phyloP scores from a whole-genome alignment of 148 eudicot species.

The Arbutus unedo region DNA sequence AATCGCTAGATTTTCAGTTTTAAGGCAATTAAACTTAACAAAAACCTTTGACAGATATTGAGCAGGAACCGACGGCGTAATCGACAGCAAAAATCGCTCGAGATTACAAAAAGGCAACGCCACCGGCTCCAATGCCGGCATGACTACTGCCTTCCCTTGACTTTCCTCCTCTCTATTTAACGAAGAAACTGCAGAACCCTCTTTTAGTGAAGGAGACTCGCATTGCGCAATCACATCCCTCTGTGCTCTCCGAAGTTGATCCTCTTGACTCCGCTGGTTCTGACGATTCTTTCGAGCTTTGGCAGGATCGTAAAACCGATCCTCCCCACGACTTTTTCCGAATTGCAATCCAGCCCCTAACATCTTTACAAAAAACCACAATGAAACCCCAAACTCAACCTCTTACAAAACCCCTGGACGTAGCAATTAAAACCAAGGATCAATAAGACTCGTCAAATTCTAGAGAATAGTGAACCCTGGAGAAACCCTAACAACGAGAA shows the following conservation, averaged over 20 bases:
- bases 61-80: slow-evolving; percentile 67
- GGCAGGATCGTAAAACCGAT: slow-evolving; percentile 49
- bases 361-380: slow-evolving; percentile 26
- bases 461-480: too few relatives aligned
- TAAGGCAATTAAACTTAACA: background rate
- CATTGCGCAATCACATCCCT: slow-evolving; percentile 34
- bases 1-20: too few relatives aligned
- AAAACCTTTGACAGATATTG: slow-evolving; percentile 67
- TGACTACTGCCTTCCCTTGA: slow-evolving; percentile 13
- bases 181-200: slow-evolving; percentile 12
- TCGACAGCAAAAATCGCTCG: slow-evolving; percentile 56
- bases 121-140: slow-evolving; percentile 25
- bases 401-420: too few relatives aligned
- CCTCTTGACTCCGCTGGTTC: slow-evolving; percentile 25
- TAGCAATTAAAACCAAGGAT: too few relatives aligned
- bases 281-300: slow-evolving; percentile 38
- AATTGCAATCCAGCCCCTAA: slow-evolving; percentile 66
- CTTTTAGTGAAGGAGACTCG: slow-evolving; percentile 17
- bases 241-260: slow-evolving; percentile 45
- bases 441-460: too few relatives aligned
- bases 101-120: slow-evolving; percentile 52
- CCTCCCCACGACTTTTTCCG: slow-evolving; percentile 46
- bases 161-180: slow-evolving; percentile 22
- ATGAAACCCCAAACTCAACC: too few relatives aligned
- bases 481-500: too few relatives aligned